Evolutionary conservation across 306 rosid species (phyloP), one percentile per base, ranked within the genome.

Genomic region (Pyrus betulifolia): DNA sequence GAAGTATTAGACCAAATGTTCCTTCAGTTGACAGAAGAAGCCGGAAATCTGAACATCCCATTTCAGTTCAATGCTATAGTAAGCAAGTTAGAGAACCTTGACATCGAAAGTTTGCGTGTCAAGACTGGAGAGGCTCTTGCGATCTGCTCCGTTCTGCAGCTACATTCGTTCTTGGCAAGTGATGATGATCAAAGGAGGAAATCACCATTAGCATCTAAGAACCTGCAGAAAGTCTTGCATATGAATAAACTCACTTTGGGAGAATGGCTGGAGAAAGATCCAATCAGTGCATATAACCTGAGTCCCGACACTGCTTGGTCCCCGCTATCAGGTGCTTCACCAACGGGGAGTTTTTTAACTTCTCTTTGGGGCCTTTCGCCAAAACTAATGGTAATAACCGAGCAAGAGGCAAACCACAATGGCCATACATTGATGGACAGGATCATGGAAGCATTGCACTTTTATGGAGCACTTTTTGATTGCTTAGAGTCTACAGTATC

Each of bases 61-160:
- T 86, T 92, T 25, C 97, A 86, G 74, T 94, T 94, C 74, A 84
- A 85, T 82, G 83, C 90, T 10, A 30, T 89, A 14, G 90, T 92
- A 27, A 84, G 95, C 87, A 91, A 83, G 72, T 45, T 92, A 51
- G 97, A 92, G 69, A 86, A 87, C 72, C 91, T 94, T 46, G 89
- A 90, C 49, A 72, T 94, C 4, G 93, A 88, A 42, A 88, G 79
- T 69, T 88, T 94, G 88, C 86, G 84, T 46, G 89, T 94, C 25
- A 89, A 85, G 85, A 86, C 91, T 22, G 98, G 98, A 11, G 98
- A 94, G 38, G 97, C 97, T 28, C 84, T 94, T 66, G 97, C 96
- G 10, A 86, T 94, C 0, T 85, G 92, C 81, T 89, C 91, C 4
- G 91, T 89, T 10, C 93, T 94, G 67, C 93, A 89, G 76, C 86